Conservation (phyloP, 495 filamentous ascomycete genomes). For the Thozetella sp. region DNA sequence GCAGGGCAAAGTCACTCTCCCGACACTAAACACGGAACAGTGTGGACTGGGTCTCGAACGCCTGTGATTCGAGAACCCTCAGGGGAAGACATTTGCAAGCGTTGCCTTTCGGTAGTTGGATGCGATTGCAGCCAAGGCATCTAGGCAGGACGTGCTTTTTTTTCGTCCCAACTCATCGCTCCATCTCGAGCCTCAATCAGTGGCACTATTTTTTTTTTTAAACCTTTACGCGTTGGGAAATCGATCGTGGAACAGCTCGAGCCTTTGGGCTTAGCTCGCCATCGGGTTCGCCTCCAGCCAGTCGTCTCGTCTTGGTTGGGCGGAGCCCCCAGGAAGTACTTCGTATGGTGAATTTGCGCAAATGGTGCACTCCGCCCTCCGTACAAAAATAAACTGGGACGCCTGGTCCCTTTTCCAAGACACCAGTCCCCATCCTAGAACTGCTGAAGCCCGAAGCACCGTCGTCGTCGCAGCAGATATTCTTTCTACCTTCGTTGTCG, state of each 20-base stretch:
- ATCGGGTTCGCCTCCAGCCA: slow-evolving; percentile 10
- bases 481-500: not conserved
- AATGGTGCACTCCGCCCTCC: slow-evolving; percentile 13
- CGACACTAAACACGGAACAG: not conserved
- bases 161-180: too few species aligned
- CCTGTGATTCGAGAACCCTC: too few species aligned
- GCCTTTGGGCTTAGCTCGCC: slow-evolving; percentile 15
- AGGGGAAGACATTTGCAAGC: too few species aligned
- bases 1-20: not conserved
- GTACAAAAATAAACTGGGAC: slow-evolving; percentile 15
- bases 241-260: not conserved
- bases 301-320: slow-evolving; percentile 11
- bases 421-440: not conserved
- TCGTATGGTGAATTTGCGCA: slow-evolving; percentile 27
- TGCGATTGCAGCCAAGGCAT: too few species aligned
- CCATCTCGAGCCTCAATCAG: not conserved
- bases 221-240: not conserved
- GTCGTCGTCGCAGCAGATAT: not conserved
- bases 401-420: slow-evolving; percentile 9
- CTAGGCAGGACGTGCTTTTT: too few species aligned
- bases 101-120: too few species aligned
- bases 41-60: not conserved
- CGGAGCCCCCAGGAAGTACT: slow-evolving; percentile 10
- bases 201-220: not conserved
- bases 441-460: not conserved